Evolutionary conservation across 1,139 yeast genomes (phyloP).

Genomic region (Hanseniaspora sp.): DNA sequence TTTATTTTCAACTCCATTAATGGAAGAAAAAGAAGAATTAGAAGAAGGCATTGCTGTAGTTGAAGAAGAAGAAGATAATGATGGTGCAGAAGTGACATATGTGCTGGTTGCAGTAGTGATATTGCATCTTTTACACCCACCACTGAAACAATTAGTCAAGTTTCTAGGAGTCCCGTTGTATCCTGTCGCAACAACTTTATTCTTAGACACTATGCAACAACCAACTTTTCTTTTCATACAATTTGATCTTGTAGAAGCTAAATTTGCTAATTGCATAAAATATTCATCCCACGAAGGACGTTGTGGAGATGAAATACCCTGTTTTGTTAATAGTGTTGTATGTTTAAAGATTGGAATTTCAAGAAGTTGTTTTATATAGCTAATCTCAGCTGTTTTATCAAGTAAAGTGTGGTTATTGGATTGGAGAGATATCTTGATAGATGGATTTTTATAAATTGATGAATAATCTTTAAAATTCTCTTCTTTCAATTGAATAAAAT

Average conservation of each 20-base stretch:
- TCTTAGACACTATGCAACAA: conserved; percentile 80
- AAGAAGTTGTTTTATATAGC: background rate
- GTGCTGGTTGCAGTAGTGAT: background rate
- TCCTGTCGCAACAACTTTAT: conserved; percentile 86
- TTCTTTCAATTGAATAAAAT: conserved; percentile 19
- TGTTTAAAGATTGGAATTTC: conserved; percentile 5
- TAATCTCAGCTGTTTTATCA: background rate
- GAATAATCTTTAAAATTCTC: background rate
- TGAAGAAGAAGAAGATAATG: background rate
- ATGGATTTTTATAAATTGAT: background rate
- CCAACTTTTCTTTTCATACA: conserved; percentile 98
- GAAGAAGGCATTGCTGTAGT: too few species aligned
- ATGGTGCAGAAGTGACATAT: background rate
- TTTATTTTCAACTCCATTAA: too few species aligned
- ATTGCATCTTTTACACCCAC: conserved; percentile 88
- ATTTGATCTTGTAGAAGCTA: conserved; percentile 84
- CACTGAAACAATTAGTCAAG: conserved; percentile 78
- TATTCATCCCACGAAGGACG: conserved; percentile 95
- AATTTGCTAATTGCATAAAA: conserved; percentile 82
- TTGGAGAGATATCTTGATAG: background rate
- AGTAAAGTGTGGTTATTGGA: background rate
- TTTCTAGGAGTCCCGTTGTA: conserved; percentile 95
- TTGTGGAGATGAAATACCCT: conserved; percentile 34
- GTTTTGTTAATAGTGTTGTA: background rate
- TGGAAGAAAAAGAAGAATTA: too few species aligned